Percentiles rank a stretch among this genome's conserved stretches.
phyloP scores from a whole-genome alignment of 306 rosid genomes.

The Malus sylvestris region DNA sequence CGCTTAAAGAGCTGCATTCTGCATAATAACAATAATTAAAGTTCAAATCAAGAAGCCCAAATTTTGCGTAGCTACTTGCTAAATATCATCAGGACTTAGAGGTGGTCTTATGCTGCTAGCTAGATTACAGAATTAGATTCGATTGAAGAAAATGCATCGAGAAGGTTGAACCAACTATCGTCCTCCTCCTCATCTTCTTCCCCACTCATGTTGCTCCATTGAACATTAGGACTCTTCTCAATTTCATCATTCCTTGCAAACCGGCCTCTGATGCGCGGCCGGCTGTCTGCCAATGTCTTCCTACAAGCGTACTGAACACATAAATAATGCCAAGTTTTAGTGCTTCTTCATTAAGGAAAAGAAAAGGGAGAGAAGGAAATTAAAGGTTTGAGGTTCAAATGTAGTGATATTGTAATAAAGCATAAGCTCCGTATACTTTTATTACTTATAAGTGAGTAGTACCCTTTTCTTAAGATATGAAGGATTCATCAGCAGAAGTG shows the following conservation, averaged over 20 bases:
- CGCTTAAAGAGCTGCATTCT: conserved; percentile 1
- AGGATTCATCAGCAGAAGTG: neutral
- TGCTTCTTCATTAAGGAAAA: neutral
- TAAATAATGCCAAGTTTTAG: neutral
- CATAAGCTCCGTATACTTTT: neutral
- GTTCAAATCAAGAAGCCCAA: conserved; percentile 1
- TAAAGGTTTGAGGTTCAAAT: neutral
- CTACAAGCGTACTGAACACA: conserved; percentile 73
- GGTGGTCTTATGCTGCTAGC: neutral
- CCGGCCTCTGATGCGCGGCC: conserved; percentile 88
- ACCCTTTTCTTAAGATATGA: neutral
- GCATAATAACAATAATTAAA: neutral
- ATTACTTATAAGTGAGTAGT: neutral
- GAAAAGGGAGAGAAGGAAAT: neutral
- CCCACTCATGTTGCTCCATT: conserved; percentile 49
- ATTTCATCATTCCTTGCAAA: conserved; percentile 70
- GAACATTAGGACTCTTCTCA: conserved; percentile 35
- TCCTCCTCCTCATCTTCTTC: conserved; percentile 55
- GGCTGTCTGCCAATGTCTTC: conserved; percentile 81
- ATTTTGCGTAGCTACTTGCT: neutral
- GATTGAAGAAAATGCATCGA: conserved; percentile 62
- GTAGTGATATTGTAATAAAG: neutral
- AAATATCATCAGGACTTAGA: conserved; percentile 1
- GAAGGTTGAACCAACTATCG: conserved; percentile 62
- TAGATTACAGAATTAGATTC: conserved; percentile 38